These are phyloP conservation scores for Exophiala oligosperma DNA, from an alignment of 2,329 filamentous ascomycete genomes.

Conservation along the genomic window DNA sequence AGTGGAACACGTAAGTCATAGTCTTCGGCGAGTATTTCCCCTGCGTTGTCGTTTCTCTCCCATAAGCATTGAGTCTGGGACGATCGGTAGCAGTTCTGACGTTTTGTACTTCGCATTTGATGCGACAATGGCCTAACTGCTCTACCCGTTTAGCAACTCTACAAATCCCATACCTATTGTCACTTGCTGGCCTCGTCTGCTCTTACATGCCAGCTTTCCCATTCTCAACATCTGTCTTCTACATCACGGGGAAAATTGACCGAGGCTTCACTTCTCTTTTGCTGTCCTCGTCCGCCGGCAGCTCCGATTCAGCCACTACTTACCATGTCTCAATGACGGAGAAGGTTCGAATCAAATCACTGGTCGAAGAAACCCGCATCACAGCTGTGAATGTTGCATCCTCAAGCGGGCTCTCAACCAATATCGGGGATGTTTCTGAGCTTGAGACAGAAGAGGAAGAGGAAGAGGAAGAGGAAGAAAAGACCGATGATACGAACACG, in stretches of 20 bases:
- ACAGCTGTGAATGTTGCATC: conserved; percentile 25
- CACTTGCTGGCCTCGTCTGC: conserved; percentile 70
- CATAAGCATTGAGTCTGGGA: too few relatives aligned
- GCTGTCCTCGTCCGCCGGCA: conserved; percentile 46
- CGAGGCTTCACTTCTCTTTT: conserved; percentile 78
- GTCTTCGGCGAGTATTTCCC: too few relatives aligned
- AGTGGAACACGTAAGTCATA: conserved; percentile 74
- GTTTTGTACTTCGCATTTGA: neutral
- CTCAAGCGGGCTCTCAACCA: conserved; percentile 13
- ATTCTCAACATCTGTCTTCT: conserved; percentile 68
- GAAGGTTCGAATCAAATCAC: conserved; percentile 70
- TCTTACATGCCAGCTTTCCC: conserved; percentile 73
- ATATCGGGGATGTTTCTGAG: conserved; percentile 17
- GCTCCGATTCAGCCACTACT: conserved; percentile 63
- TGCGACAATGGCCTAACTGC: conserved; percentile 7
- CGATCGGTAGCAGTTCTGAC: too few relatives aligned
- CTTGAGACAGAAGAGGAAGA: conserved; percentile 20
- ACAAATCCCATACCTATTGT: conserved; percentile 81
- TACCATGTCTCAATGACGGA: conserved; percentile 68
- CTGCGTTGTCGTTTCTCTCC: too few relatives aligned
- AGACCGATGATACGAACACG: conserved; percentile 5
- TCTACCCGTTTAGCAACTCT: conserved; percentile 59
- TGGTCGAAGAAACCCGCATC: conserved; percentile 27
- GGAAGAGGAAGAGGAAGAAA: conserved; percentile 21
- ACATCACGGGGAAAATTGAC: conserved; percentile 75